Conservation (phyloP, 768 basidiomycete genomes). For the Tricholoma furcatifolium region DNA sequence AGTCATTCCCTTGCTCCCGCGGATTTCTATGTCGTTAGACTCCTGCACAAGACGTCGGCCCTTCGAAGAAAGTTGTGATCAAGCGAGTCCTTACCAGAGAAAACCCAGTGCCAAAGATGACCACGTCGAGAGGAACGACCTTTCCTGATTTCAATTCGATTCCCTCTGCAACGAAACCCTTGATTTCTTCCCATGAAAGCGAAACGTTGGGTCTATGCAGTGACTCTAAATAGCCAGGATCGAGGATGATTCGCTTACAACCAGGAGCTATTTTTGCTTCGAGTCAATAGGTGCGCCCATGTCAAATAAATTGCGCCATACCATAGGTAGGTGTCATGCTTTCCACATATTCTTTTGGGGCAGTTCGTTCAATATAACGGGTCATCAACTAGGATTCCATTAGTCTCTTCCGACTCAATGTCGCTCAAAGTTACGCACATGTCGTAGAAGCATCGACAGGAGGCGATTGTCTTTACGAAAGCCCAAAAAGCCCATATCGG, state of each 20-base stretch:
- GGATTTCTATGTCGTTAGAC: constrained; percentile 32
- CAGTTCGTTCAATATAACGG: constrained; percentile 44
- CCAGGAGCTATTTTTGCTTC: constrained; percentile 39
- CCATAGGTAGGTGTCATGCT: constrained; percentile 53
- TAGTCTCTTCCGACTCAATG: not conserved
- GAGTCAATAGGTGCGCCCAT: not conserved
- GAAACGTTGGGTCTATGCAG: constrained; percentile 53
- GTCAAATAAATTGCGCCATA: constrained; percentile 22
- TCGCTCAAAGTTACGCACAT: constrained; percentile 23
- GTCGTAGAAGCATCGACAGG: constrained; percentile 28
- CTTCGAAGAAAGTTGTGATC: not conserved
- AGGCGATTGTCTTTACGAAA: constrained; percentile 40
- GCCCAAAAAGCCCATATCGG: constrained; percentile 34
- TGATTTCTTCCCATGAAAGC: constrained; percentile 47
- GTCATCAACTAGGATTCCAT: constrained; percentile 32
- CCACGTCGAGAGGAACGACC: constrained; percentile 51
- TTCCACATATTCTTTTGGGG: constrained; percentile 46
- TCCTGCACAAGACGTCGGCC: constrained; percentile 27
- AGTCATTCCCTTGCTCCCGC: constrained; percentile 41
- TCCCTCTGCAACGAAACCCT: constrained; percentile 47
- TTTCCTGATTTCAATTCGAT: constrained; percentile 48
- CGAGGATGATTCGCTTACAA: constrained; percentile 63
- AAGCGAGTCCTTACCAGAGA: constrained; percentile 26
- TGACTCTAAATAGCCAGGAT: constrained; percentile 56
- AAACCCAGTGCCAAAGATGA: constrained; percentile 59